These are phyloP conservation scores for Albizia julibrissin DNA, from an alignment of 306 rosid genomes.

Conservation along the genomic window DNA sequence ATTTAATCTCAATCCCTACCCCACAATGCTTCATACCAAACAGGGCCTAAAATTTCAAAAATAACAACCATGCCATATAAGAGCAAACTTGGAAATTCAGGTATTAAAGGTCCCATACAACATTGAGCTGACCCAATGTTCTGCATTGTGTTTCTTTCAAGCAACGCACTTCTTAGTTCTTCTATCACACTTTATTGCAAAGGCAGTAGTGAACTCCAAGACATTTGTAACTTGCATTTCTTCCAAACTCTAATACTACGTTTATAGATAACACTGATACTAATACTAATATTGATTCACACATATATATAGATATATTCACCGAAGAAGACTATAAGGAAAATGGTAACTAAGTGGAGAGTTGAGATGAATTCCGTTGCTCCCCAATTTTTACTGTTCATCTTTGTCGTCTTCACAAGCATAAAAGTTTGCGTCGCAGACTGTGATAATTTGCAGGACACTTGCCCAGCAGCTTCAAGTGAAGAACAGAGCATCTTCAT, in stretches of 20 bases:
- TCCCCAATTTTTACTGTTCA: constrained; percentile 28
- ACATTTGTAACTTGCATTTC: constrained; percentile 47
- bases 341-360: constrained; percentile 21
- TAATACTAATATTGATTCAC: not conserved
- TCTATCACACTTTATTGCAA: constrained; percentile 36
- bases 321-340: constrained; percentile 18
- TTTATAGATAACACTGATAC: not conserved
- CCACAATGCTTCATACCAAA: too few species aligned
- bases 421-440: constrained; percentile 46
- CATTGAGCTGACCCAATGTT: constrained; percentile 8
- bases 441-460: constrained; percentile 59
- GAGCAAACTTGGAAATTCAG: not conserved
- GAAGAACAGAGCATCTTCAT: constrained; percentile 55
- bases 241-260: constrained; percentile 36
- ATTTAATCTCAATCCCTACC: too few species aligned
- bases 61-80: not conserved
- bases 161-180: constrained; percentile 50
- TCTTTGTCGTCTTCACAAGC: constrained; percentile 35
- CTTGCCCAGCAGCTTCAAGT: constrained; percentile 59
- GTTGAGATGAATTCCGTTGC: constrained; percentile 47
- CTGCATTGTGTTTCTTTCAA: constrained; percentile 52
- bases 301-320: not conserved
- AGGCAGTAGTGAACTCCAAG: constrained; percentile 82
- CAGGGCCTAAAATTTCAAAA: not conserved
- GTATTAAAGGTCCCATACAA: not conserved